Evolutionary conservation across 805 yeast genomes (phyloP).

Genomic region (Yamadazyma akitaensis): DNA sequence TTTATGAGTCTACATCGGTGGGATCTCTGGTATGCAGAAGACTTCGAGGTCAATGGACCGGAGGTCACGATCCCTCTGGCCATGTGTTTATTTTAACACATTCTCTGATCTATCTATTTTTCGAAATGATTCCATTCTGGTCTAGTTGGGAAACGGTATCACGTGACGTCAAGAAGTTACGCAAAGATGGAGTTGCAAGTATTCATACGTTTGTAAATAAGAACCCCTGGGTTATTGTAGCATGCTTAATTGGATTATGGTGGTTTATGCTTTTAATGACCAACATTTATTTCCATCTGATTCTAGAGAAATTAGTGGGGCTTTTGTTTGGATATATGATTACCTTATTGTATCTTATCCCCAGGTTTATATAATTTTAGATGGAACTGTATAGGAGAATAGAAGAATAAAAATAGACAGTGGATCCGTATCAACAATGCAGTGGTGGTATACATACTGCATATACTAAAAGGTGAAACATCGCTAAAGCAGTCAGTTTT

Average conservation of each 20-base stretch:
- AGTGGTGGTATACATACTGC: no score
- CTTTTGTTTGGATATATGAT: slow-evolving; percentile 51
- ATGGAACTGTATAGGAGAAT: background rate
- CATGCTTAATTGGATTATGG: slow-evolving; percentile 51
- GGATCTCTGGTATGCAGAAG: slow-evolving; percentile 34
- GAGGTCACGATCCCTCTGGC: slow-evolving; percentile 97
- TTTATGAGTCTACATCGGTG: slow-evolving; percentile 15
- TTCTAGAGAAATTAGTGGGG: slow-evolving; percentile 72
- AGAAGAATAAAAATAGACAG: background rate
- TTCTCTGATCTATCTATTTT: slow-evolving; percentile 60
- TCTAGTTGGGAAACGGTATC: slow-evolving; percentile 19
- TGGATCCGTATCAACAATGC: no score
- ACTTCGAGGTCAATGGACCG: slow-evolving; percentile 62
- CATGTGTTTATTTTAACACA: slow-evolving; percentile 79
- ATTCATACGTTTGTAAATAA: slow-evolving; percentile 11
- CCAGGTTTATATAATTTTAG: background rate
- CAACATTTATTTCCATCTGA: slow-evolving; percentile 77
- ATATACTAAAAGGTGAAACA: no score
- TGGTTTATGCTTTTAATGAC: slow-evolving; percentile 87
- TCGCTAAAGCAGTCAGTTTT: no score
- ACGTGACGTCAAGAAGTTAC: background rate
- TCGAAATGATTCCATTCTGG: slow-evolving; percentile 52
- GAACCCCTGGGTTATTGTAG: slow-evolving; percentile 26
- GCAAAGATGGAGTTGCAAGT: background rate
- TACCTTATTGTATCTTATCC: background rate